Base-by-base conservation (phyloP, 371 early-diverging fungal genomes). In the Nematocida major region DNA sequence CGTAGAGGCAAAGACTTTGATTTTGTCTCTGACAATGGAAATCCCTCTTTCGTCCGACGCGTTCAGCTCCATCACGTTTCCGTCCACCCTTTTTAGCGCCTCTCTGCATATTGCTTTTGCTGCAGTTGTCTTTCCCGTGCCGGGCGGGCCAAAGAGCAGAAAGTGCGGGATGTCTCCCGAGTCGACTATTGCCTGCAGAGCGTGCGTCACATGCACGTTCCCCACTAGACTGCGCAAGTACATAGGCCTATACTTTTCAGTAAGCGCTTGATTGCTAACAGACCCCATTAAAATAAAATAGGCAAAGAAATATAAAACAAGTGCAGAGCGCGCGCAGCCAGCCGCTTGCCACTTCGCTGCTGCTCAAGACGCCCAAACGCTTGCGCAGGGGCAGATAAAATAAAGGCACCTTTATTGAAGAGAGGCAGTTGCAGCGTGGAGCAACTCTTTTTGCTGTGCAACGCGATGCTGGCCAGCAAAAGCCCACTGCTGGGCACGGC, bases 1-100 rank as follows among this genome's bases (percentile, higher is more conserved):
- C 18, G 65, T 59, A 40, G 63, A 48, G 5, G 76, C 76, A 73
- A 98, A 98, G 84, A 89, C 88, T 84, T 98, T 98, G 84, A 98
- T 95, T 66, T 89, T 89, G 84, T 91, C 93, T 63, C 99, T 87
- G 2, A 98, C 94, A 3, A 94, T 93, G 51, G 95, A 95, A 73
- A 98, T 96, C 42, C 97, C 96, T 81, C 97, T 87, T 69, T 98
- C 99, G 82, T 98, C 99, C 0, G 94, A 93, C 13, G 99, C 99
- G 82, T 98, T 98, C 62, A 97, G 85, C 84, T 98, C 99, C 62
- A 94, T 82, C 2, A 96, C 89, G 50, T 95, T 88, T 54, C 94
- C 92, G 18, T 94, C 93, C 88, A 3, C 88, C 0, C 79, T 0
- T 92, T 92, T 2, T 93, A 87, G 48, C 92, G 85, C 79, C 89